Conservation (phyloP, 2,329 filamentous ascomycete genomes). For the Stylonectria norvegica region DNA sequence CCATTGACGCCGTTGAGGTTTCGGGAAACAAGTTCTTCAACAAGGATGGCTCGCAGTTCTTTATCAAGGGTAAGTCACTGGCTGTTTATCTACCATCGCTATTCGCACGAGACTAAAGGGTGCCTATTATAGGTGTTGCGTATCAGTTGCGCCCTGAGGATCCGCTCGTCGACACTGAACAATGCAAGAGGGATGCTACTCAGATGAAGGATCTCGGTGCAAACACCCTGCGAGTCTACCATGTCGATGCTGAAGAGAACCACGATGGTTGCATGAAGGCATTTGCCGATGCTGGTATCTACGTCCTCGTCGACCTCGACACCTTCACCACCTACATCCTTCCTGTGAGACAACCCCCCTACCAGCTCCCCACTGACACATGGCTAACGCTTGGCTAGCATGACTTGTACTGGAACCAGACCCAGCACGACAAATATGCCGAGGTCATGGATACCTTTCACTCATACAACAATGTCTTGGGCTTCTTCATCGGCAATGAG, state of each 20-base stretch:
- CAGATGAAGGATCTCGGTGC: constrained; percentile 78
- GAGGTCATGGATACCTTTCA: constrained; percentile 76
- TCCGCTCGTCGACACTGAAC: constrained; percentile 69
- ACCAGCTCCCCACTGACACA: background rate
- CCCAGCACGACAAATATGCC: constrained; percentile 65
- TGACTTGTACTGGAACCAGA: constrained; percentile 67
- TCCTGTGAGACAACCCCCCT: constrained; percentile 41
- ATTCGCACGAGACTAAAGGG: constrained; percentile 56
- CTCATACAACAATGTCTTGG: constrained; percentile 73
- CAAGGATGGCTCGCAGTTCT: constrained; percentile 76
- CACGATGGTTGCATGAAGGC: constrained; percentile 79
- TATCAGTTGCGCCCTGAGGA: constrained; percentile 66
- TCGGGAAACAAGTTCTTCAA: constrained; percentile 84
- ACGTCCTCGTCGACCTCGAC: constrained; percentile 79
- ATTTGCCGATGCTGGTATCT: constrained; percentile 77
- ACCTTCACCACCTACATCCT: constrained; percentile 68
- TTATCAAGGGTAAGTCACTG: constrained; percentile 64
- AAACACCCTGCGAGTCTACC: constrained; percentile 85
- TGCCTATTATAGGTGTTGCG: constrained; percentile 76
- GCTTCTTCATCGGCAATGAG: constrained; percentile 87
- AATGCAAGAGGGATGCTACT: constrained; percentile 71
- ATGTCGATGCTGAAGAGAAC: constrained; percentile 68
- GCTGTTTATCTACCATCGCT: too few species aligned
- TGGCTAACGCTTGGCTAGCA: constrained; percentile 36
- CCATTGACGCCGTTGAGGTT: constrained; percentile 48